Base-by-base conservation (phyloP, 306 rosid genomes). In the Carpinus fangiana region DNA sequence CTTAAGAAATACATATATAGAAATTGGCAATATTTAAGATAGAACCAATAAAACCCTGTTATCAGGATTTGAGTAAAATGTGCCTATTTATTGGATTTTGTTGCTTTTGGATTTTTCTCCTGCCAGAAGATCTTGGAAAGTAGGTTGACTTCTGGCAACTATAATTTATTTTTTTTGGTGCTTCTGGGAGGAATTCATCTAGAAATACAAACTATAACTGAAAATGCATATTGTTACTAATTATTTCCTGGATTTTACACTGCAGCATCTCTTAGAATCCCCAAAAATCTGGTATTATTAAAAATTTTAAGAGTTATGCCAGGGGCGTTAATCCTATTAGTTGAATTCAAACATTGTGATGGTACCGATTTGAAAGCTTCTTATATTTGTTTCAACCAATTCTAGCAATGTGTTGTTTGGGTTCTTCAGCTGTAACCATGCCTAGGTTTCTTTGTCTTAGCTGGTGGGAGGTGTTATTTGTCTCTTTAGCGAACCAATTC, bases 401-500 rank as follows among this genome's bases (percentile, higher is more conserved):
- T 62, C 31, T 65, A 70, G 11, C 69, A 38, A 76, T 59, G 74
- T 34, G 26, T 8, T 31, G 14, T 68, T 45, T 12, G 64, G 3
- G 21, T 21, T 21, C 20, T 81, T 50, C 34, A 21, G 75, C 7
- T 1, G 21, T 28, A 55, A 46, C 52, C 28, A 56, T 8, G 66
- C 23, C 46, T 34, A 43, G 28, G 23, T 17, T 59, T 13, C 31
- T 16, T 34, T 55, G 12, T 59, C 18, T 23, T 23, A 76, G 72
- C 74, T 62, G 14, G 23, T 21, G 59, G 34, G 13, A 21, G 18
- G 20, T 73, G 12, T 60, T 54, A 20, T 47, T 65, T 16, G 74
- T 66, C 70, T 50, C 60, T 59, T 75, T 34, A 69, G 55, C 43
- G 73, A 60, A 59, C 52, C 26, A 74, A 60, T 53, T 17, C 55